Evolutionary conservation across 2,329 filamentous ascomycete genomes (phyloP).

Genomic region (Hypomyces perniciosus): DNA sequence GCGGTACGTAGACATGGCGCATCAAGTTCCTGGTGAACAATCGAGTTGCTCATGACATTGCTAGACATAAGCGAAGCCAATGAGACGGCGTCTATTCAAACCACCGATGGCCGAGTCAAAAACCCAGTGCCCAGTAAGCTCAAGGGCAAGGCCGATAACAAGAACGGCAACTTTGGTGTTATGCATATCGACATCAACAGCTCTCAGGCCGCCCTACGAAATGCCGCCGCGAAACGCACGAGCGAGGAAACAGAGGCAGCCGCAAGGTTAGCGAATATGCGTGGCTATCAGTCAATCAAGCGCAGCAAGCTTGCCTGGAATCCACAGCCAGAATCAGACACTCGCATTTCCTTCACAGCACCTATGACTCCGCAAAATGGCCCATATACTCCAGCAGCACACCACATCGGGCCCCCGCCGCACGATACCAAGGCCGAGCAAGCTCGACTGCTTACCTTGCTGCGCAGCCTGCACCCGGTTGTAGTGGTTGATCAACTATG

Average conservation of each 20-base stretch:
- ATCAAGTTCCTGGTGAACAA: neutral
- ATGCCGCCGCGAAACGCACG: constrained; percentile 52
- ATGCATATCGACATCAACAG: constrained; percentile 54
- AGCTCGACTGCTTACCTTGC: constrained; percentile 50
- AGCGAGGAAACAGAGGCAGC: constrained; percentile 57
- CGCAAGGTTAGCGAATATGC: constrained; percentile 49
- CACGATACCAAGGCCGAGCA: constrained; percentile 54
- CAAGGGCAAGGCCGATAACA: constrained; percentile 50
- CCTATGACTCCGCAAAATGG: constrained; percentile 8
- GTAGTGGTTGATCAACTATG: constrained; percentile 57
- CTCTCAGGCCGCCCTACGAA: constrained; percentile 41
- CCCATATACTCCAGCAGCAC: constrained; percentile 8
- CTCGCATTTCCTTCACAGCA: constrained; percentile 6
- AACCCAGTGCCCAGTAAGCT: constrained; percentile 58
- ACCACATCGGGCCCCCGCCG: constrained; percentile 22
- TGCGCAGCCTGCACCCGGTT: constrained; percentile 49
- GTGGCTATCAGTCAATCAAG: constrained; percentile 47
- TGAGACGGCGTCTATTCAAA: constrained; percentile 10
- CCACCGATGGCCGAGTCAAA: constrained; percentile 31
- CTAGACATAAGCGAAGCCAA: constrained; percentile 7
- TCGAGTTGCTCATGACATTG: constrained; percentile 5
- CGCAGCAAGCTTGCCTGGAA: constrained; percentile 33
- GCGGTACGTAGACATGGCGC: constrained; percentile 11
- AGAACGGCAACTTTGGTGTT: constrained; percentile 56
- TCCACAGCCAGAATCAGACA: constrained; percentile 6